Base-by-base conservation (phyloP, 1,284 basidiomycete genomes). In the Malassezia furfur region DNA sequence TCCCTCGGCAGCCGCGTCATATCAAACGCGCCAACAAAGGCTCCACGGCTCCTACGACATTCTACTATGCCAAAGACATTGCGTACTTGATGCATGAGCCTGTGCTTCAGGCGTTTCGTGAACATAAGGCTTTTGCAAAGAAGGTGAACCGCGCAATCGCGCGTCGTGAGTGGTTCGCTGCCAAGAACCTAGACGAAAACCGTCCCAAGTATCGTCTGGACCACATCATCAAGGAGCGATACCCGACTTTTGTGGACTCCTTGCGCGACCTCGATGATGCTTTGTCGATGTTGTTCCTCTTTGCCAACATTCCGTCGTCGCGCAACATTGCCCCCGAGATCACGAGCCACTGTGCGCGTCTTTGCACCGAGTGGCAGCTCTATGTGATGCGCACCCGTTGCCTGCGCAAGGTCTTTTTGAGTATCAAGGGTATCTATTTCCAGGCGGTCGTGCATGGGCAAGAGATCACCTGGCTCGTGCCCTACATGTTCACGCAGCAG, bases 11-110 rank as follows among this genome's bases (percentile, higher is more conserved):
- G 76, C 94, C 94, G 17, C 83, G 85, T 48, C 86, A 84, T 78
- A 83, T 84, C 74, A 98, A 96, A 77, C 85, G 85, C 64, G 94
- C 93, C 52, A 98, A 98, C 79, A 96, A 96, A 77, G 94, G 94
- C 4, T 93, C 88, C 5, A 90, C 91, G 37, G 91, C 90, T 0
- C 91, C 93, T 2, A 91, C 91, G 1, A 88, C 91, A 5, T 99
- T 98, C 79, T 99, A 98, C 80, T 96, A 96, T 77, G 81, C 89
- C 50, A 99, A 99, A 78, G 94, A 99, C 74, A 94, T 99, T 65
- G 88, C 88, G 53, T 98, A 93, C 77, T 84, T 99, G 46, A 85
- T 90, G 15, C 94, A 99, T 74, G 94, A 99, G 77, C 94, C 94
- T 1, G 85, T 98, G 5, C 80, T 98, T n/a, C 84, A 83, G 75